Conservation (phyloP, 495 filamentous ascomycete species). For the Neurospora hispaniola region DNA sequence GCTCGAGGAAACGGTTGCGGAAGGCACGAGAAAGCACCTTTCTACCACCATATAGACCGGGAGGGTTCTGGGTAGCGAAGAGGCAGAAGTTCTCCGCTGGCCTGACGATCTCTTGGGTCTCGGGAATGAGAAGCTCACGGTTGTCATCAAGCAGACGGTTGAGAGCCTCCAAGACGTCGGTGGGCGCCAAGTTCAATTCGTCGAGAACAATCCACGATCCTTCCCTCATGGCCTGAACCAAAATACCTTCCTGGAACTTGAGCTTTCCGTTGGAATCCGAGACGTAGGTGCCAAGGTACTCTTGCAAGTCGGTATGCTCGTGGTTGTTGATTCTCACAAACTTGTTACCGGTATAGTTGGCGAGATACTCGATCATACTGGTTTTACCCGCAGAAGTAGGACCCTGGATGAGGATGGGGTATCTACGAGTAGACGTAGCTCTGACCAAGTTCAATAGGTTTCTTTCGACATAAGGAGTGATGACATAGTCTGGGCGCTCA, state of each 20-base stretch:
- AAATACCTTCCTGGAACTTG: slow-evolving; percentile 83
- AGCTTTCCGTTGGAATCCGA: slow-evolving; percentile 77
- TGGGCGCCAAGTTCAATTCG: slow-evolving; percentile 91
- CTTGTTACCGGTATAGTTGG: slow-evolving; percentile 88
- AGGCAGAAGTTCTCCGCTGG: slow-evolving; percentile 95
- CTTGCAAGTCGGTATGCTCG: slow-evolving; percentile 95
- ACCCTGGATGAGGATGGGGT: slow-evolving; percentile 92
- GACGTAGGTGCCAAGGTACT: slow-evolving; percentile 91
- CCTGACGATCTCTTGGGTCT: slow-evolving; percentile 86
- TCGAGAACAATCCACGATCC: slow-evolving; percentile 98
- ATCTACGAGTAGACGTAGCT: slow-evolving; percentile 81
- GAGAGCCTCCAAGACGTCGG: slow-evolving; percentile 89
- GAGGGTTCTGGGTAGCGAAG: slow-evolving; percentile 97
- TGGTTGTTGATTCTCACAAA: slow-evolving; percentile 99
- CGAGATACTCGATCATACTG: slow-evolving; percentile 97
- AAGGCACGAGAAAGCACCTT: slow-evolving; percentile 91
- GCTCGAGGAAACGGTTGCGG: slow-evolving; percentile 89
- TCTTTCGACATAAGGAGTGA: slow-evolving; percentile 87
- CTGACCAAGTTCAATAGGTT: slow-evolving; percentile 90
- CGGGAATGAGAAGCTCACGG: slow-evolving; percentile 90
- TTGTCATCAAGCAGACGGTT: slow-evolving; percentile 96
- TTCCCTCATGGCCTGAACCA: slow-evolving; percentile 83
- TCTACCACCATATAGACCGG: slow-evolving; percentile 88
- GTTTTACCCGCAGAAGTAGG: slow-evolving; percentile 97
- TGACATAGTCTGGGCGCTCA: slow-evolving; percentile 81